Base-by-base conservation (phyloP, 768 basidiomycete species). In the Calocybe cyanea region DNA sequence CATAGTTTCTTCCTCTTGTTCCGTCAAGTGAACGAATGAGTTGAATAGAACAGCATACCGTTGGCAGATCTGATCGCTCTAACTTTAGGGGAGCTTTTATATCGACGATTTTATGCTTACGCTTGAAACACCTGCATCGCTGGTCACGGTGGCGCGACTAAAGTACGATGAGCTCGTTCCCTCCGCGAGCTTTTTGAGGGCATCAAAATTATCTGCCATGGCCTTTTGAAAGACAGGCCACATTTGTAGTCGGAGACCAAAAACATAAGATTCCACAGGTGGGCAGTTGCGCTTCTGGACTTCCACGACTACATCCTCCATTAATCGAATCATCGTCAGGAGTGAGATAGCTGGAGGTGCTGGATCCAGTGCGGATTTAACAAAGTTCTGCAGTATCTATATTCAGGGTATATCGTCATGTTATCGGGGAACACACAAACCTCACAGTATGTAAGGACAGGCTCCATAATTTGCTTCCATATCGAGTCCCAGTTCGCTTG, bases 381-480 rank as follows among this genome's bases (percentile, higher is more conserved):
- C 67, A 57, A 94, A 94, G 7, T 73, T 75, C 85, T 93, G 54
- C 10, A 11, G 8, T 20, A 34, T 25, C 7, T 23, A 38, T 15
- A 41, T 47, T 46, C 49, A 47, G 11, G 21, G 38, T 32, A 43
- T 5, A 13, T n/a, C n/a, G 41, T 34, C 28, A 24, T 35, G 14
- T 2, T 18, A 40, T 15, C 36, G 50, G n/a, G 9, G 40, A 37
- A 35, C 34, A 48, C 13, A 23, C 71, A 30, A 59, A 81, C 92
- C 68, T 88, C 80, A 52, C 80, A 81, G 60, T 95, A 96, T 44
- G 90, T 87, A 48, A 95, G 66, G 4, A 88, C 87, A 1, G 96
- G 92, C 52, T 95, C 94, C 66, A 96, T 81, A 32, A 96, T 79
- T 58, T 90, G 87, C 63, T 92, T 95, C 93, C 94, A 99, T 9